Base-by-base conservation (phyloP, 2,329 filamentous ascomycete species). In the Periglandula ipomoeae region DNA sequence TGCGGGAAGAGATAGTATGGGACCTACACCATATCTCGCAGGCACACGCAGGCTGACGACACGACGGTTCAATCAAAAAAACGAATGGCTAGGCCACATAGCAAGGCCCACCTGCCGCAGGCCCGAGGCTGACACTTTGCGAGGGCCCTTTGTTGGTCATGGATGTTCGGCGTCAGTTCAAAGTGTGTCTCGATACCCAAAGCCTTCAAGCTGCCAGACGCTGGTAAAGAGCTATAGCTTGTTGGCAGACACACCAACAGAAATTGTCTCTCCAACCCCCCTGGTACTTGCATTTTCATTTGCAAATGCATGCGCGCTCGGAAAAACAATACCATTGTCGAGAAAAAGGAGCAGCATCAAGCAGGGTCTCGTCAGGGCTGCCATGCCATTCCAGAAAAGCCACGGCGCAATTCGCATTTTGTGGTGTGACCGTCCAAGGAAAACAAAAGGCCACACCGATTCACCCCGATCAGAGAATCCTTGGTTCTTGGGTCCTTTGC, bases 111-210 rank as follows among this genome's bases (percentile, higher is more conserved):
- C 30, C 20, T 19, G 20, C 39, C 15, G 27, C 27, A 35, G 26
- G 17, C 6, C 20, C 27, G 22, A 42, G 27, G 27, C 38, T 42
- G 38, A 42, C 30, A 22, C 5, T 24, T 10, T 20, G 13, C 22
- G 6, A 19, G 27, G 11, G 39, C 19, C 9, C 30, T 48, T 26
- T 22, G 45, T 17, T 39, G 37, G 35, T 17, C 37, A 8, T 24
- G 37, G 17, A 9, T 24, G 24, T 30, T 19, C 17, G 11, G 15
- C 26, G 15, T 24, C 13, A 15, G 23, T 41, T 8, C 8, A 32
- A 39, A 22, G n/a, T 24, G 37, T 46, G 44, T 19, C 15, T 27
- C 30, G 43, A 45, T 37, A 37, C 22, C 43, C 32, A 37, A 45
- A 38, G 32, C 30, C 37, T 22, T 32, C n/a, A n/a, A 23, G 23